A percentile compares a stretch with the other conserved stretches of the same genome.
These are phyloP conservation scores for Hymenoscyphus infarciens DNA, from an alignment of 2,329 filamentous ascomycete species.

Conservation along the genomic window DNA sequence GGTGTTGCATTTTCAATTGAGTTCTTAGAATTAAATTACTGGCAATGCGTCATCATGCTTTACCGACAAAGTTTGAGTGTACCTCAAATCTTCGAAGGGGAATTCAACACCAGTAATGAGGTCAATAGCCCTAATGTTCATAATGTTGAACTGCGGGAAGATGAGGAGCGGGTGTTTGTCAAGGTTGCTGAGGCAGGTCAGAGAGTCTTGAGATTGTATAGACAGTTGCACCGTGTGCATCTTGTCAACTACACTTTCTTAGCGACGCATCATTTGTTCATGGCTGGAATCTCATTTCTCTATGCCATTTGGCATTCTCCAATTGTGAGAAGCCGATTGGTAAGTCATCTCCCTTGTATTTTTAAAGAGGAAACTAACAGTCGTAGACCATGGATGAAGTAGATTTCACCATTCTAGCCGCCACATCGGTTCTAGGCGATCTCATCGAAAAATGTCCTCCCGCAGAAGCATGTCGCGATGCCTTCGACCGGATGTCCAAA, in stretches of 20 bases:
- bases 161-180: conserved; percentile 87
- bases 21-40: conserved; percentile 93
- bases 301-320: conserved; percentile 98
- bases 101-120: conserved; percentile 64
- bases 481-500: conserved; percentile 92
- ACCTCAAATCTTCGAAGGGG: conserved; percentile 77
- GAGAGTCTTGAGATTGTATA: conserved; percentile 84
- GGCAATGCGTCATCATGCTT: conserved; percentile 94
- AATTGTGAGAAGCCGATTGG: conserved; percentile 78
- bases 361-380: conserved; percentile 29
- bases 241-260: conserved; percentile 95
- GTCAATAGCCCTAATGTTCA: conserved; percentile 60
- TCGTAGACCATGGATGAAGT: conserved; percentile 81
- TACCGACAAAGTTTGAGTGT: conserved; percentile 89
- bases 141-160: conserved; percentile 65
- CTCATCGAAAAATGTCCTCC: conserved; percentile 93
- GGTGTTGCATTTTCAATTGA: conserved; percentile 87
- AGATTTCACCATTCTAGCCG: conserved; percentile 92
- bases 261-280: conserved; percentile 93
- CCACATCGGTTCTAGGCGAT: conserved; percentile 87
- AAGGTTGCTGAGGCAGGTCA: conserved; percentile 95
- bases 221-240: conserved; percentile 81
- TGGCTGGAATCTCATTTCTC: conserved; percentile 93
- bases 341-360: conserved; percentile 46
- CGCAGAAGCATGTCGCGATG: conserved; percentile 89